A percentile compares a stretch with the other conserved stretches of the same genome.
Conservation (phyloP, 495 filamentous ascomycete species). For the Daldinia vernicosa region DNA sequence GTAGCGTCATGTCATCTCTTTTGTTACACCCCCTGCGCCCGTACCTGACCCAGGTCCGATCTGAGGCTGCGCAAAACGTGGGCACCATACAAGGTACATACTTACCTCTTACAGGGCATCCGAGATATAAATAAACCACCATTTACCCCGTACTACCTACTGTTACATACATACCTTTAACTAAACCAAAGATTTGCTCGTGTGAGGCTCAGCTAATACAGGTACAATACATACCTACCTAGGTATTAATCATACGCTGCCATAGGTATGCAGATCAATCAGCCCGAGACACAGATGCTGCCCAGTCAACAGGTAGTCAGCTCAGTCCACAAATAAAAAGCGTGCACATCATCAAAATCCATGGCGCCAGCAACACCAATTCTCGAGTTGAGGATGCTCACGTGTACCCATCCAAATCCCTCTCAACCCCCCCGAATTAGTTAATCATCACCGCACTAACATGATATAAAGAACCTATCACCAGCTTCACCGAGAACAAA, state of each 20-base stretch:
- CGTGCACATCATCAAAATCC: neutral
- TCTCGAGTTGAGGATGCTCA: neutral
- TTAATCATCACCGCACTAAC: neutral
- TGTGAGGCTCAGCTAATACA: neutral
- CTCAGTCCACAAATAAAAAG: neutral
- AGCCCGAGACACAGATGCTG: neutral
- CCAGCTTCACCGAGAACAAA: neutral
- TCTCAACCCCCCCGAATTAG: neutral
- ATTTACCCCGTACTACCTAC: too few species aligned
- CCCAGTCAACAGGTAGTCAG: neutral
- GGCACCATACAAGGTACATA: too few species aligned
- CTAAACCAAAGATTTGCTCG: neutral
- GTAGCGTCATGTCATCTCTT: neutral
- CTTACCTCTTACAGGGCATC: too few species aligned
- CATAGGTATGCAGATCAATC: neutral
- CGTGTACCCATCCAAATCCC: neutral
- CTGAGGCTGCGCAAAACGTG: constrained; percentile 14
- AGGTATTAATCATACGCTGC: neutral
- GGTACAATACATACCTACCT: too few species aligned
- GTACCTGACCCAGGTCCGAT: neutral
- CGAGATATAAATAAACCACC: too few species aligned
- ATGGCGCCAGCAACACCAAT: neutral
- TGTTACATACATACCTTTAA: neutral
- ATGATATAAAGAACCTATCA: neutral
- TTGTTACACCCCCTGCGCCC: neutral